A percentile compares a stretch with the other conserved stretches of the same genome.
These are phyloP conservation scores for Tuber calosporum DNA, from an alignment of 495 filamentous ascomycete genomes.

Conservation along the genomic window DNA sequence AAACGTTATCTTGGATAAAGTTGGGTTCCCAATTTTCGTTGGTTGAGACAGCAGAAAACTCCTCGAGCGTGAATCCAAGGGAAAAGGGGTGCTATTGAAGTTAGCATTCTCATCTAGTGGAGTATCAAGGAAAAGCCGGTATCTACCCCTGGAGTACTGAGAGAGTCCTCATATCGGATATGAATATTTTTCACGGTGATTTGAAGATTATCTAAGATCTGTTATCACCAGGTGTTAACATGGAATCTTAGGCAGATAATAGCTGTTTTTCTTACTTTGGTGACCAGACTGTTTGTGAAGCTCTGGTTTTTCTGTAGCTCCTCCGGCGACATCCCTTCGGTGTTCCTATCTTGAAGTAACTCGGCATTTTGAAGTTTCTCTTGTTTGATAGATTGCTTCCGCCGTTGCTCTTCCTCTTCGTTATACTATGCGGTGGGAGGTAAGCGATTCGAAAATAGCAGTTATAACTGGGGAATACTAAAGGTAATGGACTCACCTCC, in stretches of 20 bases:
- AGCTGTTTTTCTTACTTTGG: slow-evolving; percentile 49
- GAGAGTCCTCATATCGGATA: slow-evolving; percentile 93
- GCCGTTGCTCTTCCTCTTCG: slow-evolving; percentile 76
- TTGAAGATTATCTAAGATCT: slow-evolving; percentile 92
- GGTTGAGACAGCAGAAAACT: slow-evolving; percentile 93
- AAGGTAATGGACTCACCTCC: slow-evolving; percentile 44
- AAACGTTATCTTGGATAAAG: slow-evolving; percentile 77
- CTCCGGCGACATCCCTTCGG: slow-evolving; percentile 88
- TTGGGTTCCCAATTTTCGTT: slow-evolving; percentile 88
- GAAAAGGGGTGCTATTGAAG: slow-evolving; percentile 69
- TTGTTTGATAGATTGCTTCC: slow-evolving; percentile 83
- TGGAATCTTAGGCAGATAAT: background rate
- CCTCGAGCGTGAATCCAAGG: slow-evolving; percentile 79
- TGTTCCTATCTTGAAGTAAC: slow-evolving; percentile 76
- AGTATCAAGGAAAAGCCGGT: background rate
- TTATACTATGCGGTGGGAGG: slow-evolving; percentile 53
- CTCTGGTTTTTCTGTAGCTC: slow-evolving; percentile 94
- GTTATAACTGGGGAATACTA: background rate
- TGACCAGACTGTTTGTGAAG: slow-evolving; percentile 88
- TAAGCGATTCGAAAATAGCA: background rate
- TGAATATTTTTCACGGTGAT: slow-evolving; percentile 97
- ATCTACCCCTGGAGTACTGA: slow-evolving; percentile 67
- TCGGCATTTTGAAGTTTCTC: slow-evolving; percentile 96
- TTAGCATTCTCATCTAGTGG: slow-evolving; percentile 12
- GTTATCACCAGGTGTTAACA: slow-evolving; percentile 12